Base-by-base conservation (phyloP, 1,139 yeast genomes). In the Candida labiduridarum region DNA sequence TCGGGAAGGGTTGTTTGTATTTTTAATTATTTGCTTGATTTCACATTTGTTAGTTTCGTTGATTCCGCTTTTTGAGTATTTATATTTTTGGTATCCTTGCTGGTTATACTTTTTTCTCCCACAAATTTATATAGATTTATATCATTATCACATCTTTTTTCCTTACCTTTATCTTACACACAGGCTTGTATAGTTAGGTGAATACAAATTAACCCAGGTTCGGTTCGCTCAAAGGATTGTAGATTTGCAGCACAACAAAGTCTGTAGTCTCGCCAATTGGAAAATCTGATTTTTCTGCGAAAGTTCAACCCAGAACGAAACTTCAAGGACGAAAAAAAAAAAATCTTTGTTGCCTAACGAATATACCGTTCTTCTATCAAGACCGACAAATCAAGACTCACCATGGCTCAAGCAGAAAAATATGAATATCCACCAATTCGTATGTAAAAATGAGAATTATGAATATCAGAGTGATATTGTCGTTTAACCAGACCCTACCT, bases 391-490 rank as follows among this genome's bases (percentile, higher is more conserved):
- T 40, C 14, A 31, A 27, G 16, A 31, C 14, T 11, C 45, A 48
- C 12, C 35, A 51, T 51, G 54, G 49, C 55, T 8, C 49, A 52
- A 31, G 30, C 51, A 29, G 58, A 53, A 33, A 48, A 46, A 43
- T 66, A 67, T 56, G 65, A 63, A 51, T 67, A 55, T 50, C 69
- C 68, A 30, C 56, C 67, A 25, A 56, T 65, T 49, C 69, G 71
- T 64, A 64, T 47, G 68, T 64, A 49, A n/a, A 16, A 10, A 40
- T 10, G 10, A 18, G 34, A 46, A 19, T 22, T 12, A 35, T n/a
- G 18, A 31, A 40, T 31, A 38, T 2, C 18, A 6, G 15, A 11
- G 18, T 15, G 9, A 30, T 40, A 8, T n/a, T 10, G 25, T 22
- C 25, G 25, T 22, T 22, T 4, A 4, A 22, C 25, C 7, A 22